Percentiles rank a stretch among this genome's conserved stretches.
Evolutionary conservation across 2,329 filamentous ascomycete species (phyloP).

Genomic region (Trichoderma polysporum): DNA sequence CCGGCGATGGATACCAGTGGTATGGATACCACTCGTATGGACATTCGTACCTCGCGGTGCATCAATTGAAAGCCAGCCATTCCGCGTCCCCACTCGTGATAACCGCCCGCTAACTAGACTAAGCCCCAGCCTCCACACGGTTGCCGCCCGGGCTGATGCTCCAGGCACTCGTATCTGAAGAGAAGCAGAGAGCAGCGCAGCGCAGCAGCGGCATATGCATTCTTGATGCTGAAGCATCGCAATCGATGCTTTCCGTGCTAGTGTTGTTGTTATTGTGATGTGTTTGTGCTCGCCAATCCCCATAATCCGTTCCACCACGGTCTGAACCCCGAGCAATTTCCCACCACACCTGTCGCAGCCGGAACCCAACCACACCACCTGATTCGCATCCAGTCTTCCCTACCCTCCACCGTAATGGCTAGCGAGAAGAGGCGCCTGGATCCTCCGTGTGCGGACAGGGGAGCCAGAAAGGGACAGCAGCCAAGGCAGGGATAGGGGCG

Average conservation of each 20-base stretch:
- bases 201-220: neutral
- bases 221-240: neutral
- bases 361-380: constrained; percentile 21
- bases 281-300: constrained; percentile 4
- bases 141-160: constrained; percentile 19
- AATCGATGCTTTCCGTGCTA: neutral
- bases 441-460: constrained; percentile 22
- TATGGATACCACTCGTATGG: constrained; percentile 16
- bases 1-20: constrained; percentile 9
- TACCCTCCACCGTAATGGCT: constrained; percentile 21
- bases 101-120: constrained; percentile 20
- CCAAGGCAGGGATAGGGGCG: constrained; percentile 18
- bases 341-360: constrained; percentile 19
- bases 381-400: constrained; percentile 20
- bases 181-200: constrained; percentile 2
- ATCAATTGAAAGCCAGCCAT: constrained; percentile 2
- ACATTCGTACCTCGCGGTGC: neutral
- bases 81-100: constrained; percentile 16
- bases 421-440: constrained; percentile 21
- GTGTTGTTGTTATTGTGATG: neutral
- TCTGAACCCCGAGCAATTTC: constrained; percentile 15
- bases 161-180: constrained; percentile 13
- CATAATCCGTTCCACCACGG: constrained; percentile 11
- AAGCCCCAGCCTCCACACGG: constrained; percentile 20
- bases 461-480: constrained; percentile 16